Evolutionary conservation across 2,329 filamentous ascomycete species (phyloP), one percentile per base, ranked within the genome.

Genomic region (Lizonia empirigonia): DNA sequence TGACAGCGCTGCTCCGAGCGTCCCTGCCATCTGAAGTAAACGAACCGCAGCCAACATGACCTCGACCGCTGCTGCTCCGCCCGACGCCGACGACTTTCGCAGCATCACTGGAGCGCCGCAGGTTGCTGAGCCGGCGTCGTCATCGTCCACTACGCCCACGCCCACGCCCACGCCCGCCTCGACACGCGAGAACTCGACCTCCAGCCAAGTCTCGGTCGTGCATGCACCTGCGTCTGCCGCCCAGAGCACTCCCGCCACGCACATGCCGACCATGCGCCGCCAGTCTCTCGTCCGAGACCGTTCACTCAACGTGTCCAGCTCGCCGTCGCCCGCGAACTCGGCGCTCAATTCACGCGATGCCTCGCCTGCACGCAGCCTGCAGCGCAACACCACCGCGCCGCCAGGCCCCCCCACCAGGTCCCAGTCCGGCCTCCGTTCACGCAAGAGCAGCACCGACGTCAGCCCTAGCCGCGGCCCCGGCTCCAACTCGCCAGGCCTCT

Each of bases 401-500:
- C 36, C 67, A 37, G 63, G 50, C 7, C 39, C 60, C 4, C 49
- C 55, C n/a, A 26, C 62, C 9, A 54, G 52, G 34, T 37, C 58
- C 34, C 63, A 63, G 58, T 51, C 69, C 29, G 69, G 67, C 37
- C 62, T 73, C 44, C 63, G 66, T 35, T 75, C 74, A 38, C 72
- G 77, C 49, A 78, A 75, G 63, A 78, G 75, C 65, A 78, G 76
- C 58, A 65, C 72, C 58, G 74, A 76, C 56, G 71, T 64, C 55
- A 76, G 74, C 57, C 74, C 75, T 18, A 73, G 63, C 58, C 67
- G 76, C 44, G 72, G 67, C 9, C 58, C 74, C 48, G 66, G 56
- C 37, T 56, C 69, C 18, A 65, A 67, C 39, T 71, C 70, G 50
- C 81, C 77, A 49, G 77, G 82, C 47, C 81, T 85, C 27, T 85